Base-by-base conservation (phyloP, 2,329 filamentous ascomycete genomes). In the Fusarium torreyae region DNA sequence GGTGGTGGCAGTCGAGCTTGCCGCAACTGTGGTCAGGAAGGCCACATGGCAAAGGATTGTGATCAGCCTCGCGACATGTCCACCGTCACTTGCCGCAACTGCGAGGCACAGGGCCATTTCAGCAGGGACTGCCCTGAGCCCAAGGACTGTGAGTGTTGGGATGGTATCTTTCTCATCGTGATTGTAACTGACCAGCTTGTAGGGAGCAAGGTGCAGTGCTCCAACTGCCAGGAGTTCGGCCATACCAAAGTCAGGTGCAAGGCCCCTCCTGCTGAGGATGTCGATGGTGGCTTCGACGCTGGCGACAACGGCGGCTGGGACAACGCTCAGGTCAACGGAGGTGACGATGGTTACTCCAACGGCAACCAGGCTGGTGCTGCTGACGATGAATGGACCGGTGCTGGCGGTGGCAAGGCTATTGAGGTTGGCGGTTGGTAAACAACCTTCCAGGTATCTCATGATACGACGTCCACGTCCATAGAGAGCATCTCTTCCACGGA, bases 21-120 rank as follows among this genome's bases (percentile, higher is more conserved):
- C 76, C 83, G 84, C 73, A 92, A 92, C 79, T 92, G 90, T 69
- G 89, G 88, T 20, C 77, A 86, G 40, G 86, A 89, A 53, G 90
- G 89, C 7, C 89, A 92, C 66, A 81, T 83, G 43, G 77, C 81
- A 66, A 81, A 81, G 18, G 85, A 88, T 6, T 89, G 87, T 61
- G 77, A 83, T 28, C 80, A 85, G 66, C 81, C 79, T 45, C 80
- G 78, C 42, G 82, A 82, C 74, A 77, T 80, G 70, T 78, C 78
- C 18, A 73, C 65, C 13, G 87, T 89, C 5, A 85, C 81, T 11
- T 93, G 91, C 80, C 87, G 86, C 66, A 81, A 86, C 77, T 92
- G 90, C 66, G 82, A 87, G 17, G 83, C 87, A 67, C 81, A 83
- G 61, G 89, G 89, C 4, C 90, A 92, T 72, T 85, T 83, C 68